Percentiles rank a stretch among this genome's conserved stretches.
Conservation (phyloP, 2,329 filamentous ascomycete genomes). For the Pseudocercospora cruenta region DNA sequence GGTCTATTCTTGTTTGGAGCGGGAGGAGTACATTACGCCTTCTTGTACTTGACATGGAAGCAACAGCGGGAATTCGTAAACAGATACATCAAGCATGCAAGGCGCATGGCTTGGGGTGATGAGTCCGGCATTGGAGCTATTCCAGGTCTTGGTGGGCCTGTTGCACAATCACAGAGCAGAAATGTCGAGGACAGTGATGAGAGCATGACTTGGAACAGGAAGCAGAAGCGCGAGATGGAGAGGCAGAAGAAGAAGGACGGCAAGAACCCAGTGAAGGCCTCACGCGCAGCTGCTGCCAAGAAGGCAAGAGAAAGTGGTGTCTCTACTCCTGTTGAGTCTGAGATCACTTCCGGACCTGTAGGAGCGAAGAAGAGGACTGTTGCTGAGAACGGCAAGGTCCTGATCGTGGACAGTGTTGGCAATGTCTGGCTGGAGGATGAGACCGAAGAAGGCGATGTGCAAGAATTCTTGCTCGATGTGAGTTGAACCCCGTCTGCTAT, state of each 20-base stretch:
- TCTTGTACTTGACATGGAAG: slow-evolving; percentile 83
- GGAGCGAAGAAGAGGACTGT: slow-evolving; percentile 85
- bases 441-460: slow-evolving; percentile 79
- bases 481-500: too few species aligned
- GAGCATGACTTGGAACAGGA: slow-evolving; percentile 72
- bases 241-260: slow-evolving; percentile 71
- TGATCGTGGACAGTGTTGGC: slow-evolving; percentile 88
- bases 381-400: slow-evolving; percentile 91
- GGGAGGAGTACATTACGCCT: slow-evolving; percentile 83
- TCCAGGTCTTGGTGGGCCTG: slow-evolving; percentile 61
- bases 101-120: slow-evolving; percentile 87
- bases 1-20: slow-evolving; percentile 83
- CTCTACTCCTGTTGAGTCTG: slow-evolving; percentile 59
- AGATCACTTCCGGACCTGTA: slow-evolving; percentile 61
- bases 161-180: slow-evolving; percentile 46
- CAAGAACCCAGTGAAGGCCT: slow-evolving; percentile 47
- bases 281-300: slow-evolving; percentile 59
- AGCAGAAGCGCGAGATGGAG: slow-evolving; percentile 86
- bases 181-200: slow-evolving; percentile 43
- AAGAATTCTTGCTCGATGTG: slow-evolving; percentile 87
- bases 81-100: slow-evolving; percentile 86
- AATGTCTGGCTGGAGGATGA: slow-evolving; percentile 95
- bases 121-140: slow-evolving; percentile 69
- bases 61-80: slow-evolving; percentile 89
- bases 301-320: slow-evolving; percentile 53